These are phyloP conservation scores for Jaltomata sinuosa DNA, from an alignment of 257 asterid genomes.

Conservation along the genomic window DNA sequence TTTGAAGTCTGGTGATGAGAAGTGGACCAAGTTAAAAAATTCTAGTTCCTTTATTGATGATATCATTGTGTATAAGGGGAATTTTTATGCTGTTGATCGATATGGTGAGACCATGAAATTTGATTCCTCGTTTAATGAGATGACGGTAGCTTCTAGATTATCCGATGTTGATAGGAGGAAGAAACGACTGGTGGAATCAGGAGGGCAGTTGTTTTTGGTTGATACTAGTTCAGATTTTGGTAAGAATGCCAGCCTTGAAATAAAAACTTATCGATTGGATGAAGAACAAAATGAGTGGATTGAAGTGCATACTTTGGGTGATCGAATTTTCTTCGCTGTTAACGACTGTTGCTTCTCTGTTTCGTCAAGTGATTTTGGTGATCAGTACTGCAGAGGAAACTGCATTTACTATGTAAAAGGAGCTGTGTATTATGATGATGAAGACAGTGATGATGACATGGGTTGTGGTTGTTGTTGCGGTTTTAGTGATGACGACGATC, in stretches of 20 bases:
- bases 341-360: not conserved
- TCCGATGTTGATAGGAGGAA: not conserved
- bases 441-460: not conserved
- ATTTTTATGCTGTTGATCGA: not conserved
- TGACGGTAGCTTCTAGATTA: not conserved
- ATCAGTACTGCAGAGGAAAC: not conserved
- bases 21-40: not conserved
- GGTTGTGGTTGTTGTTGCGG: not conserved
- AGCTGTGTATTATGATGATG: not conserved
- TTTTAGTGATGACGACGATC: not conserved
- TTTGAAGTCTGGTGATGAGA: not conserved
- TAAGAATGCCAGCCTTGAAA: not conserved
- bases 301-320: not conserved
- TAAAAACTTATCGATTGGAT: not conserved
- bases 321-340: not conserved
- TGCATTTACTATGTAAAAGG: not conserved
- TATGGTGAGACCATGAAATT: not conserved
- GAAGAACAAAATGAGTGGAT: not conserved
- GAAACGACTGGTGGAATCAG: not conserved
- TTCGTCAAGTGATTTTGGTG: not conserved
- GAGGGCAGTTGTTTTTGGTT: not conserved
- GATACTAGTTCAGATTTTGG: not conserved
- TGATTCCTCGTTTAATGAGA: slow-evolving; percentile 1
- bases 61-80: not conserved
- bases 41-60: not conserved